Conservation (phyloP, 805 yeast genomes). For the Barnettozyma wickerhamii region DNA sequence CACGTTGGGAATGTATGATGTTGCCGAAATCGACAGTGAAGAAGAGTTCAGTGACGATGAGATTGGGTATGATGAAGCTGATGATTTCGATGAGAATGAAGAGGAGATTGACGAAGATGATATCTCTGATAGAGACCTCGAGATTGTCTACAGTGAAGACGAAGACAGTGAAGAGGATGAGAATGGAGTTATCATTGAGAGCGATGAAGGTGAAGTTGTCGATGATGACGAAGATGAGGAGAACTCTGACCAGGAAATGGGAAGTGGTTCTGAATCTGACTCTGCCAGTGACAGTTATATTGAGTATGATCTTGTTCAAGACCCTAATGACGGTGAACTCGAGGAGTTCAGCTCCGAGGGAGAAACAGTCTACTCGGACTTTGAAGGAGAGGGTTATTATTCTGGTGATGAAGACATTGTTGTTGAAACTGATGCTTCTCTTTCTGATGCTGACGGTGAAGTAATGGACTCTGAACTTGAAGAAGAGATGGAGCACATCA, state of each 20-base stretch:
- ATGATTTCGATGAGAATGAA: slow-evolving; percentile 29
- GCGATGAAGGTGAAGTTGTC: slow-evolving; percentile 27
- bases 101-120: slow-evolving; percentile 22
- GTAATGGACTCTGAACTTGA: slow-evolving; percentile 10
- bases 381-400: slow-evolving; percentile 18
- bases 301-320: slow-evolving; percentile 13
- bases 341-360: no score
- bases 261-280: slow-evolving; percentile 14
- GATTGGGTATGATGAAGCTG: slow-evolving; percentile 43
- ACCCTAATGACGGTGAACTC: slow-evolving; percentile 6
- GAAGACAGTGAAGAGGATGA: slow-evolving; percentile 32
- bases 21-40: slow-evolving; percentile 63
- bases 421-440: slow-evolving; percentile 11
- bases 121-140: slow-evolving; percentile 19
- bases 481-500: slow-evolving; percentile 9
- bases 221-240: slow-evolving; percentile 15
- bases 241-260: slow-evolving; percentile 14
- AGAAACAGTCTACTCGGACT: no score
- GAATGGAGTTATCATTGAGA: slow-evolving; percentile 27
- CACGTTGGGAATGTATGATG: slow-evolving; percentile 91
- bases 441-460: slow-evolving; percentile 12
- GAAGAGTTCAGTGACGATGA: slow-evolving; percentile 54
- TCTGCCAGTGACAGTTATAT: slow-evolving; percentile 22
- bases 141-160: slow-evolving; percentile 31
- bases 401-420: slow-evolving; percentile 16